Percentiles rank a stretch among this genome's conserved stretches.
Conservation (phyloP, 1,139 yeast genomes). For the Debaryomycetaceae sp. region DNA sequence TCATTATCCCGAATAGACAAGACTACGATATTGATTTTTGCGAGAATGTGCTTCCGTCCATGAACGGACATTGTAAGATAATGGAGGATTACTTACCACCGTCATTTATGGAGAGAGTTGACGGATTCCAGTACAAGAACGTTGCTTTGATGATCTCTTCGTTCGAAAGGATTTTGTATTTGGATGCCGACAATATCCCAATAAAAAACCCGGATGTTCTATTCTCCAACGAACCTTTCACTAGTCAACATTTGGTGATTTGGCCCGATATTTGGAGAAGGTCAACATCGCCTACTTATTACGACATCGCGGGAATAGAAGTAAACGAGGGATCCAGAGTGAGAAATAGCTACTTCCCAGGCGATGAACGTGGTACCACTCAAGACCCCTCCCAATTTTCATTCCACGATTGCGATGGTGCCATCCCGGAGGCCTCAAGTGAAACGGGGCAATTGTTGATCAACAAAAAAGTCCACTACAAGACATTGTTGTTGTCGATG, state of each 20-base stretch:
- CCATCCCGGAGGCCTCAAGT: constrained; percentile 58
- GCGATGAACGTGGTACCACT: constrained; percentile 23
- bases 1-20: constrained; percentile 28
- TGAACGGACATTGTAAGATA: constrained; percentile 30
- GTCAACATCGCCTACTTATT: constrained; percentile 33
- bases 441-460: constrained; percentile 60
- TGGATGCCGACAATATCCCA: constrained; percentile 38
- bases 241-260: constrained; percentile 22
- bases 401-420: constrained; percentile 51
- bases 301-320: constrained; percentile 26
- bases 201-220: constrained; percentile 30
- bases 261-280: constrained; percentile 45
- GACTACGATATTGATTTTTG: constrained; percentile 34
- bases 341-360: constrained; percentile 25
- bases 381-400: constrained; percentile 12
- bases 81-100: constrained; percentile 30
- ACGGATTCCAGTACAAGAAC: constrained; percentile 31
- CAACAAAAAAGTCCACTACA: constrained; percentile 48
- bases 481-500: constrained; percentile 47
- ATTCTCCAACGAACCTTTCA: constrained; percentile 30
- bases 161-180: constrained; percentile 29
- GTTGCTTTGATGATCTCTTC: constrained; percentile 33
- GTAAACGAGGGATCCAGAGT: constrained; percentile 16
- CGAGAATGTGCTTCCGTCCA: constrained; percentile 22
- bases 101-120: constrained; percentile 14